Conservation (phyloP, 2,329 filamentous ascomycete species). For the Fusarium sp. region DNA sequence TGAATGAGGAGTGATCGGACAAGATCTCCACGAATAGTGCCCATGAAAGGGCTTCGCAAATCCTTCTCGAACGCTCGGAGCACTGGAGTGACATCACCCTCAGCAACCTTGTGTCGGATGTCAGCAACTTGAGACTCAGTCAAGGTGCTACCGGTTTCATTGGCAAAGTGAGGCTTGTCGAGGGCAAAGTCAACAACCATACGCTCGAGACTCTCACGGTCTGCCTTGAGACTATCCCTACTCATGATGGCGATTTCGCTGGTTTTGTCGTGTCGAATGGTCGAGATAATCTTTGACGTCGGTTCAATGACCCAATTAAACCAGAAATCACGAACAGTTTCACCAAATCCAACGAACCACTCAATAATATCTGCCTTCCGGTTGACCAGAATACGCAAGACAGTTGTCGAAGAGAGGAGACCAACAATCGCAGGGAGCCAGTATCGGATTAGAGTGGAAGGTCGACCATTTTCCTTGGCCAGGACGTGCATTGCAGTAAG, state of each 20-base stretch:
- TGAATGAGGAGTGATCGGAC: constrained; percentile 93
- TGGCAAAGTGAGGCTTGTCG: constrained; percentile 76
- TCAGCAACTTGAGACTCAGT: constrained; percentile 76
- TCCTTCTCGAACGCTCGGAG: constrained; percentile 92
- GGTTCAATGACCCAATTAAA: constrained; percentile 95
- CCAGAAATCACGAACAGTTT: constrained; percentile 89
- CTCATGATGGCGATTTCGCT: constrained; percentile 98
- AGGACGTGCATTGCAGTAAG: constrained; percentile 64
- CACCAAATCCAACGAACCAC: constrained; percentile 83
- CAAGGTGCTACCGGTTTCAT: constrained; percentile 59
- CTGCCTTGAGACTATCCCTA: constrained; percentile 87
- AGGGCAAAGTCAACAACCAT: constrained; percentile 98
- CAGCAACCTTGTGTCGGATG: constrained; percentile 82
- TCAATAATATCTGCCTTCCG: constrained; percentile 79
- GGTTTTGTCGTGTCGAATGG: constrained; percentile 90
- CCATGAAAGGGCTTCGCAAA: constrained; percentile 81
- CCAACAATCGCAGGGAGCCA: constrained; percentile 82
- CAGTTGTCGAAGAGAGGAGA: constrained; percentile 84
- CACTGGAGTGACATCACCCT: constrained; percentile 93
- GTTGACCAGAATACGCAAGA: constrained; percentile 82
- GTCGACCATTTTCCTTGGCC: constrained; percentile 76
- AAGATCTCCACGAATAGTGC: constrained; percentile 86
- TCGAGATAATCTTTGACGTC: constrained; percentile 82
- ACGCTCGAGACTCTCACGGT: constrained; percentile 90
- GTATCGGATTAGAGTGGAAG: constrained; percentile 80